Evolutionary conservation across 345 rosid species (phyloP), one percentile per base, ranked within the genome.

Genomic region (Alliaria petiolata): DNA sequence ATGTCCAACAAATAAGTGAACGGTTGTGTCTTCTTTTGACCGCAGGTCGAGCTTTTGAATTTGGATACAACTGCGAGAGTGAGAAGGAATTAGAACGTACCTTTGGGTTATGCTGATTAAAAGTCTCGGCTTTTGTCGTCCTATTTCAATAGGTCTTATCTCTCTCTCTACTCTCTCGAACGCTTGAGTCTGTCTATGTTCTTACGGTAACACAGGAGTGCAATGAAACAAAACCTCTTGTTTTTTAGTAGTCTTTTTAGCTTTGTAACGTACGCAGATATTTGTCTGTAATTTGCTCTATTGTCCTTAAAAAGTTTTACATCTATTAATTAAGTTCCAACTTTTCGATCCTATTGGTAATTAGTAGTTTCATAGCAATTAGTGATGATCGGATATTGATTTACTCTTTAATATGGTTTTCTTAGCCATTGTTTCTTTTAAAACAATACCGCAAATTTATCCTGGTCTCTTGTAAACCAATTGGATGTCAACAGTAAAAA

Each of bases 61-160:
- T 93, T 79, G 97, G 98, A 75, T 93, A 89, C 77, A 87, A 85
- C 75, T 93, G 98, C 8, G 91, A 75, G 0, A 90, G 88, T 56
- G 97, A 93, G 78, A 79, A 79, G 79, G 96, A 91, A 76, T 82
- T 93, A 26, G 84, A 91, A 76, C 93, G 87, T 55, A 81, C 87
- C 68, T 74, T 90, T 83, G 83, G 91, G 87, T 93, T 89, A 71
- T 87, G 95, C 86, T 91, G 85, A 85, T 74, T 76, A 49, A 12
- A 64, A 71, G 43, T 42, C 42, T 50, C 36, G 22, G 42, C 45
- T 51, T 52, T 43, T 25, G 50, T 52, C 20, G 5, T 43, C 46
- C 55, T 33, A 2, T 59, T 59, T 52, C 63, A n/a, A 9, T 26
- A 75, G 57, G 14, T 54, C 35, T 76, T 9, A 61, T 33, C 58